Conservation (phyloP, 768 basidiomycete genomes). For the Leccinum pellstonianum region DNA sequence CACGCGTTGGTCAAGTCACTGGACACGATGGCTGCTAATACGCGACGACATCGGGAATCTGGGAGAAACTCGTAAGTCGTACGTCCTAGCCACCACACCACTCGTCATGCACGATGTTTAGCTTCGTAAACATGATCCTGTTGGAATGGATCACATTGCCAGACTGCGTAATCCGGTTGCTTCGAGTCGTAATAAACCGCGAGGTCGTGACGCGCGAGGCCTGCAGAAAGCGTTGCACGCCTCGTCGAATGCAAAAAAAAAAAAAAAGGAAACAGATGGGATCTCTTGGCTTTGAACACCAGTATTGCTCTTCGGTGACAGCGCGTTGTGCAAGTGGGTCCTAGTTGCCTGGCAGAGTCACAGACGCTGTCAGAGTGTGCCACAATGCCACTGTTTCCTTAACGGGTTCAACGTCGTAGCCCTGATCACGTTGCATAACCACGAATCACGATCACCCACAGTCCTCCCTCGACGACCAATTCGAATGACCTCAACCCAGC, state of each 20-base stretch:
- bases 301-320: background rate
- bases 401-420: background rate
- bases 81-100: background rate
- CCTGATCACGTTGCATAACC: background rate
- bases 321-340: no score
- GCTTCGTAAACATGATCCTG: background rate
- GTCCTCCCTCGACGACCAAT: background rate
- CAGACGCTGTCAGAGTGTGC: no score
- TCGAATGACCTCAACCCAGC: background rate
- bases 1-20: background rate
- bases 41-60: background rate
- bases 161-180: background rate
- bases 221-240: background rate
- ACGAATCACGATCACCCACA: no score
- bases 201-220: background rate
- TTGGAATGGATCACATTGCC: background rate
- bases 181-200: background rate
- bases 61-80: background rate
- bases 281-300: background rate
- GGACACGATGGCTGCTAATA: background rate
- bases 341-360: no score
- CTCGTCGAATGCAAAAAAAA: background rate
- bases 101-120: background rate
- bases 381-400: background rate
- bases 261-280: background rate